Base-by-base conservation (phyloP, 495 filamentous ascomycete genomes). In the Aspergillus hancockii region DNA sequence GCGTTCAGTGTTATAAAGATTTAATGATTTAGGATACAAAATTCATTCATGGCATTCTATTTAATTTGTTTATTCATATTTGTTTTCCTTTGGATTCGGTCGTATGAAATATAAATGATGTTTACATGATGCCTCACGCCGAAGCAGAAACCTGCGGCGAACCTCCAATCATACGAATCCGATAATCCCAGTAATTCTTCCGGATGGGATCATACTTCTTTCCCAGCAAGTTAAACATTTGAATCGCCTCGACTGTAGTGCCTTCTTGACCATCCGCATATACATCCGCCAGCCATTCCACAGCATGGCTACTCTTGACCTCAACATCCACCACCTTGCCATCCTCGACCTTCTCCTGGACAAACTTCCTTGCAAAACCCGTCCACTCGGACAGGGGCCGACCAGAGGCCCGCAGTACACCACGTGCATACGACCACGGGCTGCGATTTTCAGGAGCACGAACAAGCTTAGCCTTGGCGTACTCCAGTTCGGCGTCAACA, bases 391-490 rank as follows among this genome's bases (percentile, higher is more conserved):
- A 73, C 8, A 92, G 62, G 9, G 79, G 71, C 56, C 82, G 72
- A 1, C 84, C 84, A 13, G 84, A 80, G 54, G 90, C 88, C 40
- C 81, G 78, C 58, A 92, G 68, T 51, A 91, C 81, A 18, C 93
- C 94, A 10, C 87, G 80, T 19, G 97, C 78, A 75, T 96, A 98
- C 63, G 88, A 91, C 94, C 94, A 98, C 8, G 92, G 84, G 65
- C 88, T 91, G 67, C 91, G 89, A 69, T 98, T 98, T 77, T 98
- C 93, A 31, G 95, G 94, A 50, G 93, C 93, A 22, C 86, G 77
- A 23, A 75, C 66, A 52, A 96, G 90, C 67, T 88, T 86, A 22
- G 77, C 74, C 76, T 91, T 75, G 8, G 87, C 83, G 65, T 84
- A 97, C 62, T 78, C 72, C 43, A 96, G 68, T 77, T 98, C 94